Evolutionary conservation across 768 basidiomycete species (phyloP), one percentile per base, ranked within the genome.

Genomic region (Floccularia luteovirens): DNA sequence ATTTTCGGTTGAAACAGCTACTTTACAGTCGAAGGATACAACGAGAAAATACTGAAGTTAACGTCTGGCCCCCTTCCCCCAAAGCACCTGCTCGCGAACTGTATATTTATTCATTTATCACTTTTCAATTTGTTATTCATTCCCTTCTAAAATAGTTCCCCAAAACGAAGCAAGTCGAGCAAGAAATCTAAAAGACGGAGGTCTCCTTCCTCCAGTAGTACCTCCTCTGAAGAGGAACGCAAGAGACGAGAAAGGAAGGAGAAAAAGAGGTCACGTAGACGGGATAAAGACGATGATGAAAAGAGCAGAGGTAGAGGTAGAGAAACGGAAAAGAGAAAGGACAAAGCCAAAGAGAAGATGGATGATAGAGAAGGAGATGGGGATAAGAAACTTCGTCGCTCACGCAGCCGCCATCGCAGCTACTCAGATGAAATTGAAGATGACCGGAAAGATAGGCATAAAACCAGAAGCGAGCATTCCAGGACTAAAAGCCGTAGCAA

Each of bases 41-140:
- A 54, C 69, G 90, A 35, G 77, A 77, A 48, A 65, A 49, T 3
- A 73, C 61, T 6, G 68, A 66, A 4, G 56, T 78, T 1, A 70
- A 72, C 48, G 68, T 89, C n/a, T 92, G 90, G 90, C 90, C 90
- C 1, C 59, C 77, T 3, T 91, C 90, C 2, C 90, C 90, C 0
- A 82, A 81, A 47, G 74, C 69, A 7, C 77, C 78, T 40, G 62
- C 72, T 25, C 75, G 85, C 25, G 58, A 60, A 33, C 46, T 75
- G 77, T 85, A 60, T 22, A 79, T 31, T 4, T 16, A 28, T 43
- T 34, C 13, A 30, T 30, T 12, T 24, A n/a, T 27, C 14, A 8
- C 14, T 31, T 19, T 19, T 10, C 24, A n/a, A 4, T 28, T 20
- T 19, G 38, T 5, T 38, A 32, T 31, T 50, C 21, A 23, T 24